Conservation (phyloP, 768 basidiomycete species). For the Stropharia rugosoannulata region DNA sequence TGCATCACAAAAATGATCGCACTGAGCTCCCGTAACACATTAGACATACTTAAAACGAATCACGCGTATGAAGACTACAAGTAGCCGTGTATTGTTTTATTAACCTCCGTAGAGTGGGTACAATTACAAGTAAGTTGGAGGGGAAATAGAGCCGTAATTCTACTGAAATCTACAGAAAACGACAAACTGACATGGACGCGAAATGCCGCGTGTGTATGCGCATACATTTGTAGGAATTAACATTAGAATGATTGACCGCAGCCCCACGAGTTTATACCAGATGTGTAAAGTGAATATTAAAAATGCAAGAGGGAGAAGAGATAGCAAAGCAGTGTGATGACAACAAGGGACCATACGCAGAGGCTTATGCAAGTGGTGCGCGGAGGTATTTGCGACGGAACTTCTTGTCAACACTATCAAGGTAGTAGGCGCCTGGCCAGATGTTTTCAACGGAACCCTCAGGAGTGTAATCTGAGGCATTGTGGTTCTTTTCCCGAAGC, state of each 20-base stretch:
- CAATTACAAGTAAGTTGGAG: conserved; percentile 7
- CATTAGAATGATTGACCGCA: neutral
- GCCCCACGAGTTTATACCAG: neutral
- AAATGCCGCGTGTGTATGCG: neutral
- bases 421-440: conserved; percentile 93
- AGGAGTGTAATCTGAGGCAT: conserved; percentile 81
- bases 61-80: no score
- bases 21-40: no score
- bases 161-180: neutral
- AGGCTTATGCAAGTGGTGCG: conserved; percentile 37
- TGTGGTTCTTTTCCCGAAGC: conserved; percentile 98
- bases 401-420: conserved; percentile 85
- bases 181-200: neutral
- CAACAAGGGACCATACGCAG: conserved; percentile 7
- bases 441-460: conserved; percentile 88
- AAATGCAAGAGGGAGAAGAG: neutral
- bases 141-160: neutral
- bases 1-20: neutral
- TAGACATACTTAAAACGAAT: no score
- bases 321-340: neutral
- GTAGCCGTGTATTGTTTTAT: no score
- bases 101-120: neutral
- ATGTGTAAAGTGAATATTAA: neutral
- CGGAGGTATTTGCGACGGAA: conserved; percentile 86
- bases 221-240: neutral